Evolutionary conservation across 176 grass and related monocot genomes (phyloP).

Genomic region (Panicum miliaceum): DNA sequence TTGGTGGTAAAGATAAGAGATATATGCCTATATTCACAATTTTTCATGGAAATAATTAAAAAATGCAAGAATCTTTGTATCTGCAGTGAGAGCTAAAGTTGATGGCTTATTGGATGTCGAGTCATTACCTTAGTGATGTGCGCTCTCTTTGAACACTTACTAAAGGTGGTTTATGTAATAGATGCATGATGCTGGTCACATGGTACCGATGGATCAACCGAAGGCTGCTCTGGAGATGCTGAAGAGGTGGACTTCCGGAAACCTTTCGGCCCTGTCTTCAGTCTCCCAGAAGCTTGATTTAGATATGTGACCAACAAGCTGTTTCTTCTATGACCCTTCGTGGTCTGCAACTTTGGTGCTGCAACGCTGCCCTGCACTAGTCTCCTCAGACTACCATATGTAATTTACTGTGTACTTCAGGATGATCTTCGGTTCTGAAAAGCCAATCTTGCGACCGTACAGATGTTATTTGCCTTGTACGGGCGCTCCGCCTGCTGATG

Average conservation of each 20-base stretch:
- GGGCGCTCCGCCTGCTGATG: constrained; percentile 16
- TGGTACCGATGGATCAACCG: constrained; percentile 98
- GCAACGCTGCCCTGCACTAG: not conserved
- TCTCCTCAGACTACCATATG: not conserved
- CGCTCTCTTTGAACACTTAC: not conserved
- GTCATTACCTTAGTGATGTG: not conserved
- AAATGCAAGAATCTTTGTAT: not conserved
- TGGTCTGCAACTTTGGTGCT: not conserved
- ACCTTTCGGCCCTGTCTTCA: constrained; percentile 36
- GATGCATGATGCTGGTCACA: constrained; percentile 89
- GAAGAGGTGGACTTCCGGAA: constrained; percentile 72
- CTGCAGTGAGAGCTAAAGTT: not conserved
- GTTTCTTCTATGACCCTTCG: not conserved
- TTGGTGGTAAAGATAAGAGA: not conserved
- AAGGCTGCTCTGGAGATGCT: constrained; percentile 93
- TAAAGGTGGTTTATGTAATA: constrained; percentile 18
- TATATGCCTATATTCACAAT: not conserved
- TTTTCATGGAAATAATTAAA: constrained; percentile 7
- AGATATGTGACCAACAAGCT: constrained; percentile 29
- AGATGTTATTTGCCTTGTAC: constrained; percentile 44
- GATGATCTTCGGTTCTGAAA: constrained; percentile 25
- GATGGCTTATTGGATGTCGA: not conserved
- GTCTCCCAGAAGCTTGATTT: constrained; percentile 44
- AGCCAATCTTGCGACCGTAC: constrained; percentile 20
- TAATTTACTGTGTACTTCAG: constrained; percentile 5